Percentiles rank a stretch among this genome's conserved stretches.
Evolutionary conservation across 768 basidiomycete species (phyloP).

Genomic region (Serendipita sp.): DNA sequence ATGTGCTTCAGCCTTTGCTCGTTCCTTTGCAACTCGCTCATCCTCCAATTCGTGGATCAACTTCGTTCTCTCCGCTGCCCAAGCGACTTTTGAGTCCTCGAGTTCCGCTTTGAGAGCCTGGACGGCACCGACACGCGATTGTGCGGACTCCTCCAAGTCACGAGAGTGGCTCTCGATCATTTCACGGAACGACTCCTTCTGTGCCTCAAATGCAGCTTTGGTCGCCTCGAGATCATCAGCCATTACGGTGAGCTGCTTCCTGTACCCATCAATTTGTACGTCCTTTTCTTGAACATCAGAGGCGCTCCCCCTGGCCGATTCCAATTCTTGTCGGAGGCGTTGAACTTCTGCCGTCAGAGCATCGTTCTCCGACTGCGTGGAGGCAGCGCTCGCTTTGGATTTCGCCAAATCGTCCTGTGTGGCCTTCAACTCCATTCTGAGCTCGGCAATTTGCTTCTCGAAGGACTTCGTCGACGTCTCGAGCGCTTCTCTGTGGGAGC

Average conservation of each 20-base stretch:
- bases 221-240: slow-evolving; percentile 55
- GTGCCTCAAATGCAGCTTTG: slow-evolving; percentile 49
- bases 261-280: slow-evolving; percentile 39
- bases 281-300: slow-evolving; percentile 31
- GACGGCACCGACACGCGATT: slow-evolving; percentile 52
- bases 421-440: slow-evolving; percentile 63
- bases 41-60: slow-evolving; percentile 59
- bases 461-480: slow-evolving; percentile 39
- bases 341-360: slow-evolving; percentile 48
- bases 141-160: slow-evolving; percentile 65
- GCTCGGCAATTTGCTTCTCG: slow-evolving; percentile 46
- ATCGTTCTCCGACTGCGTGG: slow-evolving; percentile 39
- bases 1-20: slow-evolving; percentile 32
- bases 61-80: slow-evolving; percentile 47
- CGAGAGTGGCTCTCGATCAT: slow-evolving; percentile 51
- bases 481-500: slow-evolving; percentile 45
- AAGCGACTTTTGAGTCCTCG: slow-evolving; percentile 40
- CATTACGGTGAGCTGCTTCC: slow-evolving; percentile 40
- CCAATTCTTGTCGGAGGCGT: slow-evolving; percentile 33
- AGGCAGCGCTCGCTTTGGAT: slow-evolving; percentile 44
- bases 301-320: slow-evolving; percentile 17
- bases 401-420: slow-evolving; percentile 72
- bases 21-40: slow-evolving; percentile 46
- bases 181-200: slow-evolving; percentile 54
- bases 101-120: slow-evolving; percentile 43